phyloP scores from a whole-genome alignment of 2,329 filamentous ascomycete genomes.

The Rutstroemia sydowiana region DNA sequence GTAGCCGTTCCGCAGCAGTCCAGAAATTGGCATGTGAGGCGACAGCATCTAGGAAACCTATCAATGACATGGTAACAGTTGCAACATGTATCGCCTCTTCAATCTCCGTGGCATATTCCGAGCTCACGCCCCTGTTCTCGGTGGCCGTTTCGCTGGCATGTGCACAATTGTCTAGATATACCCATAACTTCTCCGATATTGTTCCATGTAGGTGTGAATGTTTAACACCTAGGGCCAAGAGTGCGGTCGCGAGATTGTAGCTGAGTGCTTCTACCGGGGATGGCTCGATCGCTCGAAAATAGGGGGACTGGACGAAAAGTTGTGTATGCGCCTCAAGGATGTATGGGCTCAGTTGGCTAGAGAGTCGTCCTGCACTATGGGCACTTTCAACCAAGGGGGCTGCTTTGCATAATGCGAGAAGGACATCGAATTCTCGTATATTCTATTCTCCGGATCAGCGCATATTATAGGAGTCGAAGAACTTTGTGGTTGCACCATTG shows the following conservation, averaged over 20 bases:
- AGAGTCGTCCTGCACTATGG: slow-evolving; percentile 70
- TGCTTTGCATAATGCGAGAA: slow-evolving; percentile 86
- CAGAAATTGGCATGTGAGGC: slow-evolving; percentile 76
- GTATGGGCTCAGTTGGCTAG: slow-evolving; percentile 74
- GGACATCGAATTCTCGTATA: slow-evolving; percentile 82
- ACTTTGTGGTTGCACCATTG: slow-evolving; percentile 44
- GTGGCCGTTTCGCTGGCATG: slow-evolving; percentile 50
- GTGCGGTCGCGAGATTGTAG: slow-evolving; percentile 68
- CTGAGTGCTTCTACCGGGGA: slow-evolving; percentile 84
- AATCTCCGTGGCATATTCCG: slow-evolving; percentile 45
- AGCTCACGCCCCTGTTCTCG: slow-evolving; percentile 46
- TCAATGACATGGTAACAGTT: slow-evolving; percentile 73
- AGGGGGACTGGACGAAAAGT: slow-evolving; percentile 69
- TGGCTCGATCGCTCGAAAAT: slow-evolving; percentile 74
- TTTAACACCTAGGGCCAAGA: slow-evolving; percentile 72
- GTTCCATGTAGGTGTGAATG: slow-evolving; percentile 61
- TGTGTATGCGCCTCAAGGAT: slow-evolving; percentile 79
- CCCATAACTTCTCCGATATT: slow-evolving; percentile 59
- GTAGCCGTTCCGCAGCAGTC: slow-evolving; percentile 64
- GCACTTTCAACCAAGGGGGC: slow-evolving; percentile 65
- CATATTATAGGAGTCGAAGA: background rate
- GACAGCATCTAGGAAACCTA: slow-evolving; percentile 82
- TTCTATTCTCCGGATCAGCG: slow-evolving; percentile 45
- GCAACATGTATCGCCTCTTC: slow-evolving; percentile 63
- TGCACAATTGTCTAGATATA: slow-evolving; percentile 66